These are phyloP conservation scores for Agroathelia rolfsii DNA, from an alignment of 1,284 basidiomycete species.

Conservation along the genomic window DNA sequence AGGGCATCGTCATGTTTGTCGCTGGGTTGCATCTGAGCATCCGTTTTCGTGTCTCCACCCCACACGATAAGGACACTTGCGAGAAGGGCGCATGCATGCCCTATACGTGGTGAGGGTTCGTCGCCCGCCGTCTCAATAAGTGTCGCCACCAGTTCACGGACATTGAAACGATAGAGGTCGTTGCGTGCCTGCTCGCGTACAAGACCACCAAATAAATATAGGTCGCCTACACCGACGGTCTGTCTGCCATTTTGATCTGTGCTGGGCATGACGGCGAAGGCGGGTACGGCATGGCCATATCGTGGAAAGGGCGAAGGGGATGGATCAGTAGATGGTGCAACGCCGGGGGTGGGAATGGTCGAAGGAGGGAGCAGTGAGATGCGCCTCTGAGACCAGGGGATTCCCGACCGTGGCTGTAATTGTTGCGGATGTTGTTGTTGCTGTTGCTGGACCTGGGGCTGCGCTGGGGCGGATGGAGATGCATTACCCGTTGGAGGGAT, in stretches of 20 bases:
- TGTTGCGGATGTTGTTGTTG: conserved; percentile 19
- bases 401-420: conserved; percentile 48
- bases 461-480: conserved; percentile 15
- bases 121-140: conserved; percentile 86
- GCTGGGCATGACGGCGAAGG: conserved; percentile 62
- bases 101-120: conserved; percentile 83
- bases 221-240: no score
- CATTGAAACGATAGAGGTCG: conserved; percentile 88
- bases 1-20: conserved; percentile 90
- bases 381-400: conserved; percentile 71
- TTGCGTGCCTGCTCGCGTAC: conserved; percentile 88
- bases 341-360: conserved; percentile 50
- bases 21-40: conserved; percentile 50
- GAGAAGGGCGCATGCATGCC: conserved; percentile 92
- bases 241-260: no score
- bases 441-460: conserved; percentile 12
- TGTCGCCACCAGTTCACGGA: conserved; percentile 68
- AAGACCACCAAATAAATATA: conserved; percentile 95
- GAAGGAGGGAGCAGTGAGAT: conserved; percentile 57
- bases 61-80: conserved; percentile 95
- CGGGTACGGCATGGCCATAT: conserved; percentile 94
- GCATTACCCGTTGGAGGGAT: background rate
- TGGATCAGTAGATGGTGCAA: conserved; percentile 46
- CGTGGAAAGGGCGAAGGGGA: conserved; percentile 89
- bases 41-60: conserved; percentile 92